Evolutionary conservation across 371 early-diverging fungal genomes (phyloP), one percentile per base, ranked within the genome.

Genomic region (Mortierella sp.): DNA sequence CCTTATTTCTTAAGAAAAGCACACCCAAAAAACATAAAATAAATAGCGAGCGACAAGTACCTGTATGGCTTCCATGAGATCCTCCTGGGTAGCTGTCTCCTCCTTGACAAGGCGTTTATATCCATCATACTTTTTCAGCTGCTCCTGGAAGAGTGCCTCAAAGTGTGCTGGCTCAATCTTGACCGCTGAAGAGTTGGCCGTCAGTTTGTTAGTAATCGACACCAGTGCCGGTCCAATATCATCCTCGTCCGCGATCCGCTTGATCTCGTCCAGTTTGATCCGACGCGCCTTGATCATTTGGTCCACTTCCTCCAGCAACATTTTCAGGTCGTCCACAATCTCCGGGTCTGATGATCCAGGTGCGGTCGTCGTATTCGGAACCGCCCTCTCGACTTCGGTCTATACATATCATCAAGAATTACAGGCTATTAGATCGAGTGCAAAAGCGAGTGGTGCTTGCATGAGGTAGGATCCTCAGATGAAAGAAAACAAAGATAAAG

Each of bases 131-230:
- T 92, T 93, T 72, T 92, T 89, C 47, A 97, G 76, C 28, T 93
- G 90, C 76, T 91, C 87, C 14, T 81, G 84, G 88, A 96, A 96
- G 31, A 93, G 88, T 19, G 91, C 91, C 58, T 93, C 92, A 78
- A 96, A 96, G 76, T 94, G 95, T 38, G 93, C 93, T 11, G 94
- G 91, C 74, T 95, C 95, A 58, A 95, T 89, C 83, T 94, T 94
- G 45, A 94, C 89, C 0, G 91, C 91, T 0, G 93, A 92, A 6
- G 93, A 92, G 55, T 80, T 81, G 1, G 88, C 85, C 0, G 90
- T 88, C 52, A 91, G 68, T 55, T 89, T 74, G 78, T 91, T 90
- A 72, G 91, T 90, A 54, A 90, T 89, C 14, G 88, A 88, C 47
- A 88, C 89, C 1, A 91, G 38, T 3, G 80, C 77, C 34, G 87